Evolutionary conservation across 495 filamentous ascomycete genomes (phyloP).

Genomic region (Penicillium maclennaniae): DNA sequence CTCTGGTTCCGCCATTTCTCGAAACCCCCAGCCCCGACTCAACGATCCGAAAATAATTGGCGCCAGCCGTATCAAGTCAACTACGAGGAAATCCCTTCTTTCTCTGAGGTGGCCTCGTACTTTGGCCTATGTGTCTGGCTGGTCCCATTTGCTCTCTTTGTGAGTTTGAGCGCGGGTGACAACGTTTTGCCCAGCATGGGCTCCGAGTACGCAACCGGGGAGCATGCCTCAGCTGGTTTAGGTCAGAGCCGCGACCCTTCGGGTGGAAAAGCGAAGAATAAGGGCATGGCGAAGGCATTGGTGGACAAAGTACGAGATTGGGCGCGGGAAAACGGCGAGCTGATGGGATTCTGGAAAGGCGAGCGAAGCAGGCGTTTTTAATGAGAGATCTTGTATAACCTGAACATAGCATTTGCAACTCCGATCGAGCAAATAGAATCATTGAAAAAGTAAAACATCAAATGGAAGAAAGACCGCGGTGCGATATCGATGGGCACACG

Average conservation of each 20-base stretch:
- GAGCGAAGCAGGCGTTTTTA: slow-evolving; percentile 47
- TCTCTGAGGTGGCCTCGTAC: slow-evolving; percentile 93
- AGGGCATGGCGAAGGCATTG: slow-evolving; percentile 86
- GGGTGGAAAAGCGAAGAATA: slow-evolving; percentile 55
- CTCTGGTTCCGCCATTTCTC: slow-evolving; percentile 97
- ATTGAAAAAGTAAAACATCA: neutral
- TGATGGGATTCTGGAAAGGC: slow-evolving; percentile 66
- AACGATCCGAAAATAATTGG: slow-evolving; percentile 30
- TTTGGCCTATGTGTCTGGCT: slow-evolving; percentile 97
- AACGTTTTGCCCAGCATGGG: slow-evolving; percentile 91
- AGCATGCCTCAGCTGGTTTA: slow-evolving; percentile 41
- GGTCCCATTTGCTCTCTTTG: slow-evolving; percentile 91
- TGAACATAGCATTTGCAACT: neutral
- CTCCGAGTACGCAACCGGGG: slow-evolving; percentile 60
- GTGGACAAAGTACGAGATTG: slow-evolving; percentile 73
- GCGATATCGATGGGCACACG: slow-evolving; percentile 4
- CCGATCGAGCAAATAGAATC: neutral
- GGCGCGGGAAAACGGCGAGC: slow-evolving; percentile 66
- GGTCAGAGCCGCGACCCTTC: slow-evolving; percentile 33
- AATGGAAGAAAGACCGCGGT: neutral
- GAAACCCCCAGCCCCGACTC: slow-evolving; percentile 36
- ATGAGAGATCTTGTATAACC: neutral
- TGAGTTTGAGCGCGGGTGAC: slow-evolving; percentile 86
- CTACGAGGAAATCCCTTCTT: slow-evolving; percentile 63
- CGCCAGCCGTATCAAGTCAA: slow-evolving; percentile 56